Evolutionary conservation across 2,329 filamentous ascomycete species (phyloP).

Genomic region (Talaromyces amestolkiae): DNA sequence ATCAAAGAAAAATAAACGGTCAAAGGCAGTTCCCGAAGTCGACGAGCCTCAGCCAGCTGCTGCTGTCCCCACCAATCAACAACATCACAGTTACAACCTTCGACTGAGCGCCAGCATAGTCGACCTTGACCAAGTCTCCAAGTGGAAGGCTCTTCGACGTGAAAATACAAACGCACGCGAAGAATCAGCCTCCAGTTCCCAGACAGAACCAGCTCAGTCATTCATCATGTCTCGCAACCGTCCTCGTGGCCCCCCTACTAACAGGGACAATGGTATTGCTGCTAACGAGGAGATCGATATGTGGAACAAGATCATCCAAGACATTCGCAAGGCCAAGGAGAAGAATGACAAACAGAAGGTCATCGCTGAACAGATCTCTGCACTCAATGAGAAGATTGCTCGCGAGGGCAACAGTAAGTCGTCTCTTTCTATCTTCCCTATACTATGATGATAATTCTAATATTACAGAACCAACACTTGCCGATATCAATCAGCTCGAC

Average conservation of each 20-base stretch:
- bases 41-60: slow-evolving; percentile 2
- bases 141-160: slow-evolving; percentile 30
- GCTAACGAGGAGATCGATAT: slow-evolving; percentile 47
- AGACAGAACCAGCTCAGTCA: background rate
- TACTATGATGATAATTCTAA: background rate
- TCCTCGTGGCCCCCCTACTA: slow-evolving; percentile 36
- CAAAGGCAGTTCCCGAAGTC: background rate
- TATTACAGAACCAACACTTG: slow-evolving; percentile 34
- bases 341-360: slow-evolving; percentile 43
- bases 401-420: slow-evolving; percentile 44
- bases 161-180: slow-evolving; percentile 21
- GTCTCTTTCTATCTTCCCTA: background rate
- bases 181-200: background rate
- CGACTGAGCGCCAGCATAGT: slow-evolving; percentile 27
- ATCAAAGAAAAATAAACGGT: background rate
- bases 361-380: slow-evolving; percentile 41
- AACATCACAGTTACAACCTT: slow-evolving; percentile 13
- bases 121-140: slow-evolving; percentile 26
- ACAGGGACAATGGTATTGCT: slow-evolving; percentile 44
- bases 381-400: slow-evolving; percentile 45
- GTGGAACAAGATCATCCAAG: slow-evolving; percentile 45
- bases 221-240: slow-evolving; percentile 43
- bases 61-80: slow-evolving; percentile 8
- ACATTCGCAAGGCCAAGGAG: slow-evolving; percentile 44
- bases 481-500: slow-evolving; percentile 46